phyloP scores from a whole-genome alignment of 73 alveolate genomes.

The Tetrahymena malaccensis region DNA sequence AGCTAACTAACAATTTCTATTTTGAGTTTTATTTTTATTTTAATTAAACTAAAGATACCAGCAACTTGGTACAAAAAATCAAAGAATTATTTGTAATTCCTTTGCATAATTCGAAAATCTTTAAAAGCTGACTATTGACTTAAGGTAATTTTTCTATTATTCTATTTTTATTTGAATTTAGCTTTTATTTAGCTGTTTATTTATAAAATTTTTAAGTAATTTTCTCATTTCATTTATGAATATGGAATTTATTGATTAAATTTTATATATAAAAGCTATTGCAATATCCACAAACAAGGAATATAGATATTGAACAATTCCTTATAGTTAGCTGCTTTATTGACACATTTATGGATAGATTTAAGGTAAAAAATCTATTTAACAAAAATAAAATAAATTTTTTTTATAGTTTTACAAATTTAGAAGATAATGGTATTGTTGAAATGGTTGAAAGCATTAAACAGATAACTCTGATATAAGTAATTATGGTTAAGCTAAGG shows the following conservation, averaged over 20 bases:
- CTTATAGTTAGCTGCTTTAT: not conserved
- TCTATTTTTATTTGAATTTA: not conserved
- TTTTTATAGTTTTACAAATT: not conserved
- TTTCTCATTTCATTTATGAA: too few relatives aligned
- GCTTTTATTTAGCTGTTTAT: not conserved
- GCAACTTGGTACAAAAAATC: not conserved
- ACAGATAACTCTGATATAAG: not conserved
- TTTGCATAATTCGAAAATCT: not conserved
- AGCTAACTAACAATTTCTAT: not conserved
- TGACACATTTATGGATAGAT: not conserved
- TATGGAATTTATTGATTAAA: too few relatives aligned
- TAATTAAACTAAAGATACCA: not conserved
- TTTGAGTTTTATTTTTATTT: not conserved
- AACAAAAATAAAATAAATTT: not conserved
- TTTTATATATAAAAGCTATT: not conserved
- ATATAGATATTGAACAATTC: not conserved
- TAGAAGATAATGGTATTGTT: not conserved
- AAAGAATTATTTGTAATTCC: not conserved
- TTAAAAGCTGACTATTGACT: not conserved
- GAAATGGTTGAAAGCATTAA: not conserved
- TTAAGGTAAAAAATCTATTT: not conserved
- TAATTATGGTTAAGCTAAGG: not conserved
- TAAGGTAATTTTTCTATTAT: not conserved
- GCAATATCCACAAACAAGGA: not conserved
- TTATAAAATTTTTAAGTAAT: not conserved